Conservation (phyloP, 129 eudicot species). For the Pittosporum tobira region DNA sequence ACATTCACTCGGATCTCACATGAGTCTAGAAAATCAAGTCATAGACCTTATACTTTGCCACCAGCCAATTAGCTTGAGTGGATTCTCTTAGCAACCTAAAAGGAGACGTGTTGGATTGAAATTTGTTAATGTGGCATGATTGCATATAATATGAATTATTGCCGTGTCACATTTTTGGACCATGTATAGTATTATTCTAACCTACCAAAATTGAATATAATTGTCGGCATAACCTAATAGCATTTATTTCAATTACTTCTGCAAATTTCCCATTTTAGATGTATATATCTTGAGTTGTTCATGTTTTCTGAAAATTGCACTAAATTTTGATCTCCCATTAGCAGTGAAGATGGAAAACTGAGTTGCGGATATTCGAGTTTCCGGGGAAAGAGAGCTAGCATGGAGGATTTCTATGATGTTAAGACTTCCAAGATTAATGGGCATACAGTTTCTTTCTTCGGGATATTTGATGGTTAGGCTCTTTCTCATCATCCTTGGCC, state of each 20-base stretch:
- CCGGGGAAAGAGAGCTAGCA: conserved; percentile 85
- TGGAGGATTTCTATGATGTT: conserved; percentile 87
- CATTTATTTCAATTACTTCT: neutral
- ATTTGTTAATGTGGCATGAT: neutral
- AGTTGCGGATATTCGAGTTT: conserved; percentile 83
- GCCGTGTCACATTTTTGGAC: neutral
- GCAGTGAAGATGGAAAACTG: conserved; percentile 82
- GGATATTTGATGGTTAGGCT: conserved; percentile 84
- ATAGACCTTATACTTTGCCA: neutral
- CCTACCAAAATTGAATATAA: no score
- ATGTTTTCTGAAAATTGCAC: neutral
- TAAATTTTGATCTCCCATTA: conserved; percentile 11
- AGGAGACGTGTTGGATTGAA: neutral
- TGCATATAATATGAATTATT: neutral
- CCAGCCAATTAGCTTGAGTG: neutral
- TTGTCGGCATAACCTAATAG: neutral
- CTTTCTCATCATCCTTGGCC: conserved; percentile 9
- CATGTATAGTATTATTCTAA: neutral
- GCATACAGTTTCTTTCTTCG: conserved; percentile 61
- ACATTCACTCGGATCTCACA: neutral
- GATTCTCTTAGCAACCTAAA: neutral
- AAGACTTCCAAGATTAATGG: conserved; percentile 66
- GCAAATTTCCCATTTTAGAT: neutral
- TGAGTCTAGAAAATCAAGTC: neutral
- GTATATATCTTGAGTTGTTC: neutral